A percentile compares a stretch with the other conserved stretches of the same genome.
Evolutionary conservation across 2,329 filamentous ascomycete species (phyloP).

Genomic region (Albifimbria verrucaria): DNA sequence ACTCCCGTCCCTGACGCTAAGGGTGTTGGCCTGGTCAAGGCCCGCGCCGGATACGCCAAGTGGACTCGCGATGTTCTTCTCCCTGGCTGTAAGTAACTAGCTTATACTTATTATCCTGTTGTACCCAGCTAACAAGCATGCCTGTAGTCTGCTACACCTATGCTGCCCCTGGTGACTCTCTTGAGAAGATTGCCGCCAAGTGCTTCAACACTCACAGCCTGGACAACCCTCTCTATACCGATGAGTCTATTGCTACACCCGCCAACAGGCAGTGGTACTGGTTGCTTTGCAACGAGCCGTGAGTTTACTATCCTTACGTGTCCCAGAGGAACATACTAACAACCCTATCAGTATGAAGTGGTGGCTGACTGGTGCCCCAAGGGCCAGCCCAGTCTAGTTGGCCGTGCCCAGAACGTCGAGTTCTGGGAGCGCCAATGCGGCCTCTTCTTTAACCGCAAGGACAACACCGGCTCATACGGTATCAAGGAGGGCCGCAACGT

Average conservation of each 20-base stretch:
- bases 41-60: background rate
- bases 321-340: background rate
- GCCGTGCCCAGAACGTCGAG: background rate
- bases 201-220: background rate
- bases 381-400: background rate
- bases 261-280: background rate
- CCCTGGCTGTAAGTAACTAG: background rate
- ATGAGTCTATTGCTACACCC: background rate
- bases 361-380: background rate
- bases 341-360: background rate
- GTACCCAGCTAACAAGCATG: background rate
- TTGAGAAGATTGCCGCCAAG: background rate
- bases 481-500: background rate
- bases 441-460: background rate
- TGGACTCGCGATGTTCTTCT: background rate
- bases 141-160: background rate
- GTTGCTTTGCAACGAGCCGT: background rate
- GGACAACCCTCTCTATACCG: too few species aligned
- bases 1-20: background rate
- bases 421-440: background rate
- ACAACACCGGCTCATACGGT: background rate
- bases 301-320: background rate
- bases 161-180: background rate
- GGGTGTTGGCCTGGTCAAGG: background rate
- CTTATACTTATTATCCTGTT: background rate